Evolutionary conservation across 805 yeast genomes (phyloP).

Genomic region (Nakazawaea ishiwadae): DNA sequence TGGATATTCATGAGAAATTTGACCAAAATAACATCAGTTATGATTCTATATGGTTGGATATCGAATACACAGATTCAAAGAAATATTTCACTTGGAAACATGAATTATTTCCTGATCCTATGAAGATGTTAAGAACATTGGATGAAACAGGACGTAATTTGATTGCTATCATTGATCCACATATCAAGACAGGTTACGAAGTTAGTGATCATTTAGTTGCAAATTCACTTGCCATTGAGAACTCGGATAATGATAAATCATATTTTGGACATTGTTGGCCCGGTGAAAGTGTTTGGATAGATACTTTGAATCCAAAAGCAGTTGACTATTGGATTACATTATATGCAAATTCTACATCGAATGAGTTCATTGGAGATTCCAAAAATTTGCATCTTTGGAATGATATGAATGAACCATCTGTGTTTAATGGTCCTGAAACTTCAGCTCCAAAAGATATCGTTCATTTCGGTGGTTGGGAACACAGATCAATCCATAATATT

Average conservation of each 20-base stretch:
- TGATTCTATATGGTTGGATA: constrained; percentile 92
- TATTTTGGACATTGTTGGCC: constrained; percentile 97
- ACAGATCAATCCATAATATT: constrained; percentile 84
- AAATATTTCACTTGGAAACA: constrained; percentile 91
- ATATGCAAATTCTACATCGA: constrained; percentile 37
- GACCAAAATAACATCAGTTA: constrained; percentile 75
- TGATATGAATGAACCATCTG: constrained; percentile 97
- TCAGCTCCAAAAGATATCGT: constrained; percentile 77
- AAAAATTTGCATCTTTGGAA: constrained; percentile 86
- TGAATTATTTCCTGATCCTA: constrained; percentile 70
- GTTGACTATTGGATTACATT: constrained; percentile 55
- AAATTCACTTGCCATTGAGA: constrained; percentile 40
- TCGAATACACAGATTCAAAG: constrained; percentile 83
- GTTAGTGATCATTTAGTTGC: constrained; percentile 51
- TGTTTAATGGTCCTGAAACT: constrained; percentile 93
- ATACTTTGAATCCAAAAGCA: constrained; percentile 65
- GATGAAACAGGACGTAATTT: constrained; percentile 74
- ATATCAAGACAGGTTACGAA: constrained; percentile 66
- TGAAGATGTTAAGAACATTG: constrained; percentile 57
- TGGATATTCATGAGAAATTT: constrained; percentile 64
- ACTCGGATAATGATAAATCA: constrained; percentile 36
- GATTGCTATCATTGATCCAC: constrained; percentile 89
- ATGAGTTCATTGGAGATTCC: constrained; percentile 41
- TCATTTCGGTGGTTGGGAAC: constrained; percentile 81
- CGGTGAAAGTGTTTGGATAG: constrained; percentile 93